Conservation (phyloP, 2,329 filamentous ascomycete species). For the Blastomyces silverae region DNA sequence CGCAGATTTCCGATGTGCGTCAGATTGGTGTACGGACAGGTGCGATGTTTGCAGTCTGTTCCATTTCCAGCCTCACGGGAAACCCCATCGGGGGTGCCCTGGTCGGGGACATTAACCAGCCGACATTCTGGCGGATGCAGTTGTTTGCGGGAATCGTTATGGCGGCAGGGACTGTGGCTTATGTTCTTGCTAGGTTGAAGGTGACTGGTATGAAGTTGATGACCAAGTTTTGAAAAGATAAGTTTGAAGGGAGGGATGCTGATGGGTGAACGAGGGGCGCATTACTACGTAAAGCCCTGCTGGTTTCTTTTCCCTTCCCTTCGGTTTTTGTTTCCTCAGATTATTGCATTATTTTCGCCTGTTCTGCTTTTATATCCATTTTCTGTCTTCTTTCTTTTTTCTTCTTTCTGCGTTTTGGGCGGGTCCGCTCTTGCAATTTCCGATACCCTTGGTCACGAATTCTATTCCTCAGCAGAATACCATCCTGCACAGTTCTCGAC, state of each 20-base stretch:
- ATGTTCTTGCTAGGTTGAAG: slow-evolving; percentile 34
- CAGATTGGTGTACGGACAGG: slow-evolving; percentile 65
- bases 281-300: background rate
- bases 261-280: background rate
- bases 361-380: background rate
- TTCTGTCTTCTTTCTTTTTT: background rate
- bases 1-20: slow-evolving; percentile 62
- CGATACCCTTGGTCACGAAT: background rate
- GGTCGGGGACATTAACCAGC: slow-evolving; percentile 44
- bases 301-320: background rate
- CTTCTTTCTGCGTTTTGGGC: background rate
- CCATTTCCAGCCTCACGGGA: slow-evolving; percentile 59
- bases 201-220: slow-evolving; percentile 28
- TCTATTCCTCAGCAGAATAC: background rate
- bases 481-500: background rate
- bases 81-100: slow-evolving; percentile 62
- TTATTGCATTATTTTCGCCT: background rate
- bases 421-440: no score
- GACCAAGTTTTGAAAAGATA: slow-evolving; percentile 26
- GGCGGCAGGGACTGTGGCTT: slow-evolving; percentile 38
- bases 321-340: background rate
- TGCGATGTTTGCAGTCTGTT: slow-evolving; percentile 54
- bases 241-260: background rate
- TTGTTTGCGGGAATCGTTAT: slow-evolving; percentile 57
- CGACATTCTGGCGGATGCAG: slow-evolving; percentile 54